phyloP scores from a whole-genome alignment of 371 early-diverging fungal genomes.

The Syncephalis fuscata region DNA sequence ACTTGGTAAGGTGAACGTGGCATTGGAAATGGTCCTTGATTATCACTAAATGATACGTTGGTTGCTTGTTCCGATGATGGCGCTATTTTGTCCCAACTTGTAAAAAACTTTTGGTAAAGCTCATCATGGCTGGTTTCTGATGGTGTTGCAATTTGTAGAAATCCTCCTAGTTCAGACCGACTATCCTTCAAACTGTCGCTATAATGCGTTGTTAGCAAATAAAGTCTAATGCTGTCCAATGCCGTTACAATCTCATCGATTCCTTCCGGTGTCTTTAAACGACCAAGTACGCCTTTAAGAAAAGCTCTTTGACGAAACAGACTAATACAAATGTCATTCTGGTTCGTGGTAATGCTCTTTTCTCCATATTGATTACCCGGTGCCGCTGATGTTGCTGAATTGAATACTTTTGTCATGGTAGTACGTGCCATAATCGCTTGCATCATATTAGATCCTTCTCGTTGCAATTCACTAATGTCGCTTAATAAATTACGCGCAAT shows the following conservation, averaged over 20 bases:
- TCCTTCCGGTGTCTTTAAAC: conserved; percentile 11
- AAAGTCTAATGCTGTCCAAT: conserved; percentile 12
- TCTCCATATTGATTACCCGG: neutral
- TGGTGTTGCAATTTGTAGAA: conserved; percentile 21
- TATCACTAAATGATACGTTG: conserved; percentile 3
- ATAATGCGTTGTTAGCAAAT: conserved; percentile 9
- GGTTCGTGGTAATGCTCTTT: conserved; percentile 2
- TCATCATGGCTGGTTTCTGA: conserved; percentile 5
- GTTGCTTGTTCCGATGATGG: too few species aligned
- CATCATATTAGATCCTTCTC: conserved; percentile 36
- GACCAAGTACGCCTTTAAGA: conserved; percentile 20
- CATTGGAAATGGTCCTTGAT: neutral
- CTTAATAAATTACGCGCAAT: conserved; percentile 42
- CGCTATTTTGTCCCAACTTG: too few species aligned
- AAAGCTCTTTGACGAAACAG: conserved; percentile 42
- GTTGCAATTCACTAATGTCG: conserved; percentile 33
- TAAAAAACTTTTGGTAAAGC: conserved; percentile 11
- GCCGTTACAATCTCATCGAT: conserved; percentile 9
- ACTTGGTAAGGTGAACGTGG: neutral
- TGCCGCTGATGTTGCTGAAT: conserved; percentile 5
- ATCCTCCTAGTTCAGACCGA: conserved; percentile 16
- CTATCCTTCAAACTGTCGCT: conserved; percentile 16
- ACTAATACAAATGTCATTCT: conserved; percentile 20
- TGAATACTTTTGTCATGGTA: conserved; percentile 11
- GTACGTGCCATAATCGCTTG: conserved; percentile 23